Base-by-base conservation (phyloP, 768 basidiomycete genomes). In the Suillus alpinus region DNA sequence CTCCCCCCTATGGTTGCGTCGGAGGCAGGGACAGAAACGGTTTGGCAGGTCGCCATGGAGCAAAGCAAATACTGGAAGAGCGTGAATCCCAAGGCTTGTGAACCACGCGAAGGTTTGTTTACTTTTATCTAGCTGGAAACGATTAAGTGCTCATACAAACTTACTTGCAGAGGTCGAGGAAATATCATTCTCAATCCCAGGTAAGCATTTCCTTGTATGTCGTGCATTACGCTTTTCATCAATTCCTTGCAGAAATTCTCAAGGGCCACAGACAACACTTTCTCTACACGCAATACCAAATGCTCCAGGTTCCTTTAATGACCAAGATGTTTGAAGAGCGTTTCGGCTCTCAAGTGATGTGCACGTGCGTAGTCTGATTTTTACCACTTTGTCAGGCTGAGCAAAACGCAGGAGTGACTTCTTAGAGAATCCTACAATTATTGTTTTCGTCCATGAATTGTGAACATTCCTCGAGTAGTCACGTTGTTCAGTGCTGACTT, bases 391-490 rank as follows among this genome's bases (percentile, higher is more conserved):
- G 34, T 56, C 32, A 29, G 18, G 16, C 40, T 59, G 9, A 36
- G 26, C 26, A 39, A 55, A 39, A 29, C 57, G 16, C 62, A 97
- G 95, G 36, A 75, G 80, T 49, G 90, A 95, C 72, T 78, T 98
- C 36, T 88, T 92, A 68, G 81, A 87, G 31, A 88, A 89, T 58
- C 76, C 85, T 34, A 92, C 89, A 0, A 68, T 98, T 29, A 84
- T 98, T 32, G 75, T 98, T 44, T 92, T 98, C 68, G 86, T 91
- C 6, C 97, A 99, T 75, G 95, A 98, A 78, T 94, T 98, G 96
- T 96, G 71, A 71, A 92, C 75, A 32, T 36, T 57, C 20, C 41
- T 46, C 50, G 23, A 36, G 4, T 58, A 7, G 36, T 53, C 57
- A 6, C 2, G 10, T 34, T 36, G 7, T 39, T 47, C 18, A 34